A percentile compares a stretch with the other conserved stretches of the same genome.
Evolutionary conservation across 2,329 filamentous ascomycete genomes (phyloP).

Genomic region (Chaetomium sp.): DNA sequence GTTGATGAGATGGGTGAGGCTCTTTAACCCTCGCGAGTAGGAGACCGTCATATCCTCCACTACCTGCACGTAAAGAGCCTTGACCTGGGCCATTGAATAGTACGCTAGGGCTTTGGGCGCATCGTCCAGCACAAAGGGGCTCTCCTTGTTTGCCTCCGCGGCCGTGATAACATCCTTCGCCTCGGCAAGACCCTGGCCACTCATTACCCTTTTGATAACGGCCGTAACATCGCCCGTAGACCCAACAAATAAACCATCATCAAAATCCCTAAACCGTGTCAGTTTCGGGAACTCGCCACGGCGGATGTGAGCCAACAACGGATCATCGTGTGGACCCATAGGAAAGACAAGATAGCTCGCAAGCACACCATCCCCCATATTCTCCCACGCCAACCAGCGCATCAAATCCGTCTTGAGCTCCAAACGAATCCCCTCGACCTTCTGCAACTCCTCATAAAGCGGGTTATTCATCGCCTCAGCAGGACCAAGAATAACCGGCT

Average conservation of each 20-base stretch:
- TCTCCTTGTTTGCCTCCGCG: constrained; percentile 27
- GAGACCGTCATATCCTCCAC: constrained; percentile 53
- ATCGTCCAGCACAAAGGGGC: constrained; percentile 59
- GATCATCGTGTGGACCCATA: constrained; percentile 70
- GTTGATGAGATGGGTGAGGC: constrained; percentile 70
- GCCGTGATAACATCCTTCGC: constrained; percentile 59
- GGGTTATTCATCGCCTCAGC: constrained; percentile 80
- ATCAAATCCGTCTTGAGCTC: constrained; percentile 64
- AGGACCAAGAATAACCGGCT: constrained; percentile 70
- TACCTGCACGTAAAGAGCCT: constrained; percentile 60
- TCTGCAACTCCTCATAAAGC: constrained; percentile 64
- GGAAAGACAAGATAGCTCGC: constrained; percentile 75
- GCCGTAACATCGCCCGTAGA: constrained; percentile 56
- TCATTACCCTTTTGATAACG: constrained; percentile 55
- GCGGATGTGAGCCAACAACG: constrained; percentile 64
- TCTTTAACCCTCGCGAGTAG: constrained; percentile 53
- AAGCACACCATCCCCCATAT: constrained; percentile 79
- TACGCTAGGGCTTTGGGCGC: constrained; percentile 65
- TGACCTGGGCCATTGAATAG: constrained; percentile 61
- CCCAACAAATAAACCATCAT: constrained; percentile 67
- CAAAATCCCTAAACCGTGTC: constrained; percentile 67
- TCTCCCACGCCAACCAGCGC: constrained; percentile 88
- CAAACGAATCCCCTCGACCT: constrained; percentile 48
- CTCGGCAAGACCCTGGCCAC: constrained; percentile 46
- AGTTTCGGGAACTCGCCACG: constrained; percentile 67